A percentile compares a stretch with the other conserved stretches of the same genome.
Conservation (phyloP, 139 green algal species). For the Trebouxia sp. region DNA sequence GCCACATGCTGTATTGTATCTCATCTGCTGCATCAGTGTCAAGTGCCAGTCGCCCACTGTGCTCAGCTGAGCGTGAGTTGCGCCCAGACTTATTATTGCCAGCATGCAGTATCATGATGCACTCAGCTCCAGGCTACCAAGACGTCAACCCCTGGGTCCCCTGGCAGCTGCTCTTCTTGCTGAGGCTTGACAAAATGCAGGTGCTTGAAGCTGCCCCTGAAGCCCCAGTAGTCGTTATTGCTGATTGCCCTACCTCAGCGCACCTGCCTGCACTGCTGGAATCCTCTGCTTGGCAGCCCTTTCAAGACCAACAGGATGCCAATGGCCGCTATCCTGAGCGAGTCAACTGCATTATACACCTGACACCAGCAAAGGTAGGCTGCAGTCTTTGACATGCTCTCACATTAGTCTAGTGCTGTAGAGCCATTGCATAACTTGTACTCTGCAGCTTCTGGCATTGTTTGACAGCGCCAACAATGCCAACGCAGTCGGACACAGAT, state of each 20-base stretch:
- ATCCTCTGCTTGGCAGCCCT: conserved; percentile 21
- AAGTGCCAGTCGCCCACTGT: no score
- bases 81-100: no score
- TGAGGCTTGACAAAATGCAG: conserved; percentile 2
- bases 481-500: not conserved
- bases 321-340: no score
- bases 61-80: no score
- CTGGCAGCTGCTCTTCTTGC: no score
- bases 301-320: not conserved
- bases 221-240: conserved; percentile 79
- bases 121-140: no score
- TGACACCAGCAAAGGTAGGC: not conserved
- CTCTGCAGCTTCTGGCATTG: not conserved
- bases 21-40: no score
- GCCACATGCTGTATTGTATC: no score
- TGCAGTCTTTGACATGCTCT: conserved; percentile 27
- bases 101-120: no score
- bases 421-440: not conserved
- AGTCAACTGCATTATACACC: not conserved
- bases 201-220: conserved; percentile 76
- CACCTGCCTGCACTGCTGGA: conserved; percentile 48
- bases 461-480: not conserved
- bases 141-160: no score
- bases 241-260: conserved; percentile 76
- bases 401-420: not conserved